phyloP scores from a whole-genome alignment of 768 basidiomycete species.

The Steccherinum ochraceum region DNA sequence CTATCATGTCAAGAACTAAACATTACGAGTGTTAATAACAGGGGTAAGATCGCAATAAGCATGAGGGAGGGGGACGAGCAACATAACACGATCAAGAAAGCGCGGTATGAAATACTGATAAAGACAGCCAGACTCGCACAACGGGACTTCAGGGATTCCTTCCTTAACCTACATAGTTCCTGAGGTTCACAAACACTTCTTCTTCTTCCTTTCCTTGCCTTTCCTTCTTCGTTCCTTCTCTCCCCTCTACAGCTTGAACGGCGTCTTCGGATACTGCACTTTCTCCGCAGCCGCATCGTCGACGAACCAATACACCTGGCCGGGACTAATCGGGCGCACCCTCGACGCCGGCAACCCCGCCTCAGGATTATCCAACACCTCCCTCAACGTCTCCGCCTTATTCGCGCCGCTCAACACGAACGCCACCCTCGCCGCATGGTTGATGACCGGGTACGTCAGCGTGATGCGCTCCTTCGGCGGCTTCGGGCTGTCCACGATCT shows the following conservation, averaged over 20 bases:
- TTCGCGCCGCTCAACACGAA: conserved; percentile 84
- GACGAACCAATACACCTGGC: conserved; percentile 92
- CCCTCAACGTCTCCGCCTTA: conserved; percentile 71
- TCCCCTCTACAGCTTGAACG: conserved; percentile 47
- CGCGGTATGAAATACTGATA: not conserved
- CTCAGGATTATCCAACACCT: conserved; percentile 78
- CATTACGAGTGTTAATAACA: no score
- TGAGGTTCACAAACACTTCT: no score
- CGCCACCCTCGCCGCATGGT: conserved; percentile 80
- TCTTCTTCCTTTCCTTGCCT: conserved; percentile 8
- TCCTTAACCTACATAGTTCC: not conserved
- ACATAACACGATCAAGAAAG: not conserved
- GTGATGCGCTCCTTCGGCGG: conserved; percentile 88
- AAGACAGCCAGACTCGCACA: not conserved
- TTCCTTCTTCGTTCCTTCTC: not conserved
- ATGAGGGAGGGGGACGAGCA: not conserved
- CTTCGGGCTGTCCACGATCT: conserved; percentile 90
- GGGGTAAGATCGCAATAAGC: no score
- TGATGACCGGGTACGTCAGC: conserved; percentile 86
- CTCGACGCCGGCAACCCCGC: conserved; percentile 74
- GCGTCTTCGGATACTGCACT: conserved; percentile 48
- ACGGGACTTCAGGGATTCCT: not conserved
- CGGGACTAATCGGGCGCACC: conserved; percentile 72
- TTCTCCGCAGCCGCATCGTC: conserved; percentile 76
- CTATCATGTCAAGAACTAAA: no score